Conservation (phyloP, 345 rosid genomes). For the Pistacia vera region DNA sequence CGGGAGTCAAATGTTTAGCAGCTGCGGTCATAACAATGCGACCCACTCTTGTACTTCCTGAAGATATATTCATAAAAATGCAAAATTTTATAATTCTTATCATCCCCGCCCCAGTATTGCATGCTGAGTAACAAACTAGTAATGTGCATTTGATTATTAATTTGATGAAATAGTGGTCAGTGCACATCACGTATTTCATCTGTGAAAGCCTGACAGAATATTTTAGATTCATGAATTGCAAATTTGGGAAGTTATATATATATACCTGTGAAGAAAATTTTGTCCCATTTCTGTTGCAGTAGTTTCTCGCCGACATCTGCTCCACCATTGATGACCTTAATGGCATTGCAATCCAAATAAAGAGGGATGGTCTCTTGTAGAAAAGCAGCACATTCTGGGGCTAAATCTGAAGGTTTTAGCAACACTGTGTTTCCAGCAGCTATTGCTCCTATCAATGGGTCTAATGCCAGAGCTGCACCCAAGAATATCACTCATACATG, state of each 20-base stretch:
- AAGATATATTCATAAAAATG: neutral
- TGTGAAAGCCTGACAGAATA: too few species aligned
- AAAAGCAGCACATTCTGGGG: constrained; percentile 64
- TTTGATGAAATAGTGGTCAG: too few species aligned
- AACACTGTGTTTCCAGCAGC: constrained; percentile 86
- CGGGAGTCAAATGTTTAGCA: constrained; percentile 81
- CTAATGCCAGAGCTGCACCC: constrained; percentile 67
- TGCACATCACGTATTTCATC: too few species aligned
- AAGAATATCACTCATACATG: constrained; percentile 9
- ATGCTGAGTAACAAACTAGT: neutral
- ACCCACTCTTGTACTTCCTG: constrained; percentile 80
- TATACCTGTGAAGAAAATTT: constrained; percentile 96
- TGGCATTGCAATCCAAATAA: constrained; percentile 67
- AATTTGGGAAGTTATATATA: constrained; percentile 30
- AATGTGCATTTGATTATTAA: neutral
- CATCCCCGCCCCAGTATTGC: neutral
- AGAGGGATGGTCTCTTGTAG: constrained; percentile 51
- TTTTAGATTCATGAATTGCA: neutral
- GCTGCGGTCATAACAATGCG: constrained; percentile 76
- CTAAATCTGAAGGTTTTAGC: constrained; percentile 74
- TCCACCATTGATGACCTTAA: constrained; percentile 74
- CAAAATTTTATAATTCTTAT: neutral
- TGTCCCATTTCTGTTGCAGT: constrained; percentile 79
- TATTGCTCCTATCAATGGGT: constrained; percentile 88
- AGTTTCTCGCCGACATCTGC: constrained; percentile 52